Conservation (phyloP, 2,329 filamentous ascomycete genomes). For the Claviceps fusiformis region DNA sequence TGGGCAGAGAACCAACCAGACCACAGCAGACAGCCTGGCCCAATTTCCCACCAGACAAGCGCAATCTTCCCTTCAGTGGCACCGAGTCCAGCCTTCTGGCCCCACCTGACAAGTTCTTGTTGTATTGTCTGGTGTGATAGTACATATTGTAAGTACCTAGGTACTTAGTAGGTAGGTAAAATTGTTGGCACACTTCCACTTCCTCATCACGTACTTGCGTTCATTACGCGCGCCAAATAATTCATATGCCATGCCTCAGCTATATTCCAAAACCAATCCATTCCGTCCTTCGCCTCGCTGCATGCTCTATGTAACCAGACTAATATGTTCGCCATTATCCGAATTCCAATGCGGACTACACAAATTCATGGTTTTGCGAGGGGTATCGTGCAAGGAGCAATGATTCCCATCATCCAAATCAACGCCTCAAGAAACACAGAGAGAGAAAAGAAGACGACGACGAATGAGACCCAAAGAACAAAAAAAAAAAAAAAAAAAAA, state of each 20-base stretch:
- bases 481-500: not conserved
- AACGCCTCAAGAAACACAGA: not conserved
- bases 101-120: too few relatives aligned
- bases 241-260: not conserved
- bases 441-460: too few relatives aligned
- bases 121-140: too few relatives aligned
- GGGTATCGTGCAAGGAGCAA: conserved; percentile 8
- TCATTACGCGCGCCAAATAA: not conserved
- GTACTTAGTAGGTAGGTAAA: too few relatives aligned
- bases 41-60: not conserved
- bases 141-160: too few relatives aligned
- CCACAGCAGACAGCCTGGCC: not conserved
- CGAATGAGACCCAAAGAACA: not conserved
- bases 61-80: too few relatives aligned
- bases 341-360: not conserved
- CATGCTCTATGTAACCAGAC: not conserved
- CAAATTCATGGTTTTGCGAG: conserved; percentile 3
- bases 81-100: too few relatives aligned
- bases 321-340: not conserved
- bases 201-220: too few relatives aligned
- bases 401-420: conserved; percentile 9
- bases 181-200: too few relatives aligned
- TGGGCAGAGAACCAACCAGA: too few relatives aligned
- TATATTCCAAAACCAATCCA: not conserved
- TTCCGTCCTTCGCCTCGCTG: not conserved